Base-by-base conservation (phyloP, 2,329 filamentous ascomycete genomes). In the Knufia fluminis region DNA sequence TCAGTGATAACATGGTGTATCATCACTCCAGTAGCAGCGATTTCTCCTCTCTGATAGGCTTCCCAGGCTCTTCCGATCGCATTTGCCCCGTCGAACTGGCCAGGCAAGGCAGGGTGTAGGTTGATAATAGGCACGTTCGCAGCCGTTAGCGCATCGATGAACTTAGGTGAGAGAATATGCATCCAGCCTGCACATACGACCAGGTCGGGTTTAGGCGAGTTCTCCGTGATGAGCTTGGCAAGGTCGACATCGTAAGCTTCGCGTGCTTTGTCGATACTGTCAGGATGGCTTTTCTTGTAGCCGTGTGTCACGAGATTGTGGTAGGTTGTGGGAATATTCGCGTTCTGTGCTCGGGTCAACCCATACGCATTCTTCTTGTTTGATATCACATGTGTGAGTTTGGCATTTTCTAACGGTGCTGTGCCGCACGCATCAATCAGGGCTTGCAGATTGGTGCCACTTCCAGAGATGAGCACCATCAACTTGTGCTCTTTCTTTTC, bases 171-270 rank as follows among this genome's bases (percentile, higher is more conserved):
- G 43, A 94, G 77, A 50, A 94, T 83, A 64, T 92, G 83, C 87
- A 94, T 94, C 77, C 86, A 94, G 2, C 89, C 88, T 2, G 86
- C 83, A 57, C 89, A 85, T 7, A 92, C 83, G 43, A 94, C 79
- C 48, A 94, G 67, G 48, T 90, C 78, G 0, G 88, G 87, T 50
- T 67, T 53, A 2, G 56, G 57, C 36, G 57, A 67, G 54, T 83
- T 77, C 3, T 68, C 64, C 20, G 91, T 70, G 46, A 94, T 76
- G 52, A 83, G 73, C 36, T 75, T 66, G 0, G 86, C 85, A 54
- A 94, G 72, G 38, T 86, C 85, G 12, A 79, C 77, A 63, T 94
- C 88, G 65, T 92, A 94, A 48, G 73, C 73, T 41, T 75, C 69
- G 20, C 88, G 78, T 1, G 80, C 83, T 36, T 63, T 59, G 52